Conservation (phyloP, 345 rosid species). For the Lumnitzera racemosa region DNA sequence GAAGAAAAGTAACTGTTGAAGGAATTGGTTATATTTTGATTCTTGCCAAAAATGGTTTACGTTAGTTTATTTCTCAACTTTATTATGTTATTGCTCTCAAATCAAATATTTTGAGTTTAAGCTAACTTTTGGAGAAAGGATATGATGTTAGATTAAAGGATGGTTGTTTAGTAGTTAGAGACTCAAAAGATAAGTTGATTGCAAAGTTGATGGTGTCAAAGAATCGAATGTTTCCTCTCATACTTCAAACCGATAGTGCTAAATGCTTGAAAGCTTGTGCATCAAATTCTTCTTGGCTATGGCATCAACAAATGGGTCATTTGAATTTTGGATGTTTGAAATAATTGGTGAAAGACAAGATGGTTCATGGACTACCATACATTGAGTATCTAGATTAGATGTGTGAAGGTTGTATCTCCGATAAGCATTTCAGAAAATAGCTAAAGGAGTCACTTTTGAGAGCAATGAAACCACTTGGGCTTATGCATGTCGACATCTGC, state of each 20-base stretch:
- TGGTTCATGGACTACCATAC: conserved; percentile 1
- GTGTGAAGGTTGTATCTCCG: not conserved
- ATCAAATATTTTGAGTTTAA: too few species aligned
- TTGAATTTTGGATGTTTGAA: conserved; percentile 4
- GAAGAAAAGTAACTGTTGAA: too few species aligned
- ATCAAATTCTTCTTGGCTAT: not conserved
- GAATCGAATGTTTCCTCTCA: not conserved
- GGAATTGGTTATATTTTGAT: too few species aligned
- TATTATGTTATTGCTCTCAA: too few species aligned
- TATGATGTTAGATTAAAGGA: too few species aligned
- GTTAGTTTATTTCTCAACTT: too few species aligned
- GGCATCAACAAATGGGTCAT: not conserved
- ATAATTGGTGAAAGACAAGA: not conserved
- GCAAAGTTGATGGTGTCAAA: too few species aligned
- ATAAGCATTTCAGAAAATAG: not conserved
- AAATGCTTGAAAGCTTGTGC: not conserved
- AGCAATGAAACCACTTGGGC: not conserved
- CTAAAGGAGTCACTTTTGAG: not conserved
- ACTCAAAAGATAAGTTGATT: too few species aligned
- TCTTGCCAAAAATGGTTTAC: too few species aligned
- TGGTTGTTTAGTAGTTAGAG: too few species aligned
- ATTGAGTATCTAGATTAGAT: not conserved
- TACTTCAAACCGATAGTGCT: not conserved
- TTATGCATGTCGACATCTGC: not conserved
- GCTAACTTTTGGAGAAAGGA: too few species aligned